phyloP scores from a whole-genome alignment of 192 early-diverging fungal genomes.

The Backusella tarrabulga region DNA sequence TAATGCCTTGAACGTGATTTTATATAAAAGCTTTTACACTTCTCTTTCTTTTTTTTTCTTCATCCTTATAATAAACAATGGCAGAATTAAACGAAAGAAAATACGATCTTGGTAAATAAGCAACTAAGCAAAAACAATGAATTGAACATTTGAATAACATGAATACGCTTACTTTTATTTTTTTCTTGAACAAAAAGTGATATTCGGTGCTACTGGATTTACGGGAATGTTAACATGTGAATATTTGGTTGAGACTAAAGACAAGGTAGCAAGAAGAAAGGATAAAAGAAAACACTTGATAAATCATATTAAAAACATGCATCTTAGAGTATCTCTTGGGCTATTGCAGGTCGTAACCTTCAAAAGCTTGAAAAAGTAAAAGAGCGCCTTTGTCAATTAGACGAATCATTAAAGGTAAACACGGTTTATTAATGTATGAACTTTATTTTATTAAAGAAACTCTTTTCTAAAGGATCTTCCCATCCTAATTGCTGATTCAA shows the following conservation, averaged over 20 bases:
- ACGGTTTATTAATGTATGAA: not conserved
- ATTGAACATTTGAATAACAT: not conserved
- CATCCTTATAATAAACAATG: not conserved
- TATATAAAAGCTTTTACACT: not conserved
- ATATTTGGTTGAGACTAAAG: slow-evolving; percentile 40
- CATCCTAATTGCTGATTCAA: slow-evolving; percentile 68
- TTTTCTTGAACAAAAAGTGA: slow-evolving; percentile 11
- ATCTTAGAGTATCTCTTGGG: slow-evolving; percentile 56
- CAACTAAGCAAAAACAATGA: not conserved
- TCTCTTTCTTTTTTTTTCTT: not conserved
- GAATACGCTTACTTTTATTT: not conserved
- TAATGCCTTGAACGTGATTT: not conserved
- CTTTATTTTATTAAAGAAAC: not conserved
- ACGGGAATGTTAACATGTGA: slow-evolving; percentile 73
- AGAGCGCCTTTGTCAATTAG: slow-evolving; percentile 47
- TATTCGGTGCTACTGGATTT: slow-evolving; percentile 84
- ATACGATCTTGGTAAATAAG: slow-evolving; percentile 10
- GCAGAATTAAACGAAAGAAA: slow-evolving; percentile 9
- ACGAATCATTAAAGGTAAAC: slow-evolving; percentile 44
- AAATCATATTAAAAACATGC: no score
- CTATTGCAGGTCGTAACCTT: slow-evolving; percentile 75
- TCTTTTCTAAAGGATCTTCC: slow-evolving; percentile 43
- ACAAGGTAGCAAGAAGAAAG: not conserved
- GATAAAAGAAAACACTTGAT: not conserved
- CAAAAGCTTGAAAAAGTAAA: slow-evolving; percentile 63